Percentiles rank a stretch among this genome's conserved stretches.
Conservation (phyloP, 352 stramenopile species). For the Blastocystis sp. region DNA sequence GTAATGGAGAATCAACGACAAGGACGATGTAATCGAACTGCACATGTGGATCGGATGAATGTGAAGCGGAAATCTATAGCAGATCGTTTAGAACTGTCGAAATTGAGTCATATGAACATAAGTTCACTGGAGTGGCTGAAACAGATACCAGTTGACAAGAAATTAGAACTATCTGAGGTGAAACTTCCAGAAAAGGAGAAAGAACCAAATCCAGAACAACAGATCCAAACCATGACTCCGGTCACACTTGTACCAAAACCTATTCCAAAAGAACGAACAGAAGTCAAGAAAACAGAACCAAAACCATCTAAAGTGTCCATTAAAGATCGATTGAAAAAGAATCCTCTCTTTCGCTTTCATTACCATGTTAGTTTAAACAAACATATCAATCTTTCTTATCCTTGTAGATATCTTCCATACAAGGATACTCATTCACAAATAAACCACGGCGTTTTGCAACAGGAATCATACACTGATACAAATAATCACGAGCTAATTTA, state of each 20-base stretch:
- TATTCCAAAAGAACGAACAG: not conserved
- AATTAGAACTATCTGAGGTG: not conserved
- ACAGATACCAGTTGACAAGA: not conserved
- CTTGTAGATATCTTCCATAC: slow-evolving; percentile 29
- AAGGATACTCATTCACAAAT: slow-evolving; percentile 45
- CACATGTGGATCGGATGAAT: not conserved
- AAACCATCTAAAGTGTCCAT: not conserved
- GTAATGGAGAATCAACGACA: not conserved
- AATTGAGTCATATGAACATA: not conserved
- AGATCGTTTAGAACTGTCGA: not conserved
- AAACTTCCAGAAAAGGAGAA: not conserved
- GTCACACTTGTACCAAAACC: not conserved
- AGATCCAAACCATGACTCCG: not conserved
- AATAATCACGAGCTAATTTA: slow-evolving; percentile 33
- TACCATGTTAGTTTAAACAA: not conserved
- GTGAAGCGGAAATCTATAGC: not conserved
- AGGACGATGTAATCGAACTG: not conserved
- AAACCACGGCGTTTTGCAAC: slow-evolving; percentile 34
- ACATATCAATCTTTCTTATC: not conserved
- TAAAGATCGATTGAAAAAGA: not conserved
- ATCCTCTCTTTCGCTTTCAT: slow-evolving; percentile 18
- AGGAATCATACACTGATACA: slow-evolving; percentile 40
- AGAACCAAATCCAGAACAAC: not conserved
- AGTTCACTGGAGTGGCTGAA: not conserved
- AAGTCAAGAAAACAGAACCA: not conserved